Evolutionary conservation across 2,329 filamentous ascomycete genomes (phyloP).

Genomic region (Colletotrichum musicola): DNA sequence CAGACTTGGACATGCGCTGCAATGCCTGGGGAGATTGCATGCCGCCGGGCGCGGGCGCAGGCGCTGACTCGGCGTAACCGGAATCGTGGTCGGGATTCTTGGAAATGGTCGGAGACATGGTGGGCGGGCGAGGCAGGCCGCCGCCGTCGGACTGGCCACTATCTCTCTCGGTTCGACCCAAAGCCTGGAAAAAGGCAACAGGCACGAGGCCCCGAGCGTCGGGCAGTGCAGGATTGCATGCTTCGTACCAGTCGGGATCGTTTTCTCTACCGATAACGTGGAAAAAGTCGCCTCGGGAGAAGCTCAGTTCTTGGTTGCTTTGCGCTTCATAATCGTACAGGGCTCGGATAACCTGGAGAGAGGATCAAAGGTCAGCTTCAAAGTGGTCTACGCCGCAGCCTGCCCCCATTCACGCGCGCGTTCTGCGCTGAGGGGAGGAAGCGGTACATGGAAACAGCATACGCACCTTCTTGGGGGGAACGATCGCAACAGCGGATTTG

Average conservation of each 20-base stretch:
- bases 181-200: slow-evolving; percentile 90
- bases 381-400: slow-evolving; percentile 4
- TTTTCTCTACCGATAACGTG: slow-evolving; percentile 97
- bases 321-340: slow-evolving; percentile 92
- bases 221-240: slow-evolving; percentile 91
- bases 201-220: slow-evolving; percentile 92
- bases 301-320: slow-evolving; percentile 83
- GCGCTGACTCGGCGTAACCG: slow-evolving; percentile 78
- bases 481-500: slow-evolving; percentile 88
- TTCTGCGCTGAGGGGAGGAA: not conserved
- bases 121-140: slow-evolving; percentile 56
- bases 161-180: slow-evolving; percentile 92
- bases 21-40: slow-evolving; percentile 33
- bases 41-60: slow-evolving; percentile 40
- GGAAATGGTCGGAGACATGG: slow-evolving; percentile 52
- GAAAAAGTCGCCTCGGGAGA: slow-evolving; percentile 96
- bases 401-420: slow-evolving; percentile 6
- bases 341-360: slow-evolving; percentile 88
- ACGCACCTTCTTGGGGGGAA: slow-evolving; percentile 91
- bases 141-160: slow-evolving; percentile 78
- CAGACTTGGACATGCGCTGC: slow-evolving; percentile 64
- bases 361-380: slow-evolving; percentile 42
- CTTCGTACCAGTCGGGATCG: slow-evolving; percentile 97
- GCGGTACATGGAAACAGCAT: slow-evolving; percentile 33
- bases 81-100: slow-evolving; percentile 87